Conservation (phyloP, 768 basidiomycete species). For the Rhizopogon rudus region DNA sequence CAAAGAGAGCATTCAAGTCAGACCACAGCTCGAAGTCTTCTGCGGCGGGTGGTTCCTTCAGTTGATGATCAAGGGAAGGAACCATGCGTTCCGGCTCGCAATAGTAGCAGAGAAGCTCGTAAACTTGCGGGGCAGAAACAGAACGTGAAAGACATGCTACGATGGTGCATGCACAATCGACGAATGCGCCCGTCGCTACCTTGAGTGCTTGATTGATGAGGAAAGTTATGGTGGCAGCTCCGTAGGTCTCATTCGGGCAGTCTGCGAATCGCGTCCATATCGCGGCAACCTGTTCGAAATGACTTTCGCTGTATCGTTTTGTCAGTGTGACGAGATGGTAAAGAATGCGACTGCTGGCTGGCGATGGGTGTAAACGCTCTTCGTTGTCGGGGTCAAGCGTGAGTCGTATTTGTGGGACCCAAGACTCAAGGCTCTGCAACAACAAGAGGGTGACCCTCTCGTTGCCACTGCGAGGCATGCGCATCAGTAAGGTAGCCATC, state of each 20-base stretch:
- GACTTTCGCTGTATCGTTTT: slow-evolving; percentile 62
- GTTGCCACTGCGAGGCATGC: slow-evolving; percentile 47
- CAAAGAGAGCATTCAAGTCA: slow-evolving; percentile 73
- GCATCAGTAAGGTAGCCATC: slow-evolving; percentile 68
- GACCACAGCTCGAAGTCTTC: slow-evolving; percentile 76
- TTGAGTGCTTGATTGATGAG: slow-evolving; percentile 85
- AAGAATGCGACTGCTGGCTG: slow-evolving; percentile 58
- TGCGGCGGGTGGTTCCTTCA: slow-evolving; percentile 50
- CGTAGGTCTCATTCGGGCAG: slow-evolving; percentile 63
- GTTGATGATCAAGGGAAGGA: slow-evolving; percentile 67
- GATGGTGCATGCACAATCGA: slow-evolving; percentile 74
- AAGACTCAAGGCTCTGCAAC: slow-evolving; percentile 76
- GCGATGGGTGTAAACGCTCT: slow-evolving; percentile 19
- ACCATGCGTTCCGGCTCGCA: slow-evolving; percentile 86
- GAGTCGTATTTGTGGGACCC: slow-evolving; percentile 69
- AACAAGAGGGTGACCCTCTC: slow-evolving; percentile 52
- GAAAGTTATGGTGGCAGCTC: slow-evolving; percentile 76
- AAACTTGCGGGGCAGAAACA: slow-evolving; percentile 62
- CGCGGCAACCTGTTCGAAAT: slow-evolving; percentile 74
- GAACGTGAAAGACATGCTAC: slow-evolving; percentile 83
- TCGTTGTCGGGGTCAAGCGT: slow-evolving; percentile 53
- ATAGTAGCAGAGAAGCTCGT: slow-evolving; percentile 79
- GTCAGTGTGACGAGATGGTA: slow-evolving; percentile 85
- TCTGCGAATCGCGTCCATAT: slow-evolving; percentile 81
- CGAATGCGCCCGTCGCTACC: slow-evolving; percentile 73